Evolutionary conservation across 768 basidiomycete genomes (phyloP), one percentile per base, ranked within the genome.

Genomic region (Mycena vulgaris): DNA sequence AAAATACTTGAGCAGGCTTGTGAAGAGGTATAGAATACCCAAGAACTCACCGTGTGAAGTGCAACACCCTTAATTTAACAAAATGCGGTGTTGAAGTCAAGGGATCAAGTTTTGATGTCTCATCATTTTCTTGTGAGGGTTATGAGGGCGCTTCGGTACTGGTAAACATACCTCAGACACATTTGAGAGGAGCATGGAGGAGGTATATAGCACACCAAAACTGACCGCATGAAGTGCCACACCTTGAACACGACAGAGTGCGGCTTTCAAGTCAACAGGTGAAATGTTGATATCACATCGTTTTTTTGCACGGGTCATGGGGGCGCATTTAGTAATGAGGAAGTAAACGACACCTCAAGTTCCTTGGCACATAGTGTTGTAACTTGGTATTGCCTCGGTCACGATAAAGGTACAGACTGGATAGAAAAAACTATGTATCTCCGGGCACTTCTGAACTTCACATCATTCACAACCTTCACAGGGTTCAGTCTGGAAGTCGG

Each of bases 261-360:
- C 39, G 39, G 57, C 57, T 58, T 58, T 58, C 57, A 45, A 58
- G 57, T 40, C 57, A 58, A 58, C 57, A 58, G 57, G 40, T 58
- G 39, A 58, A 58, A 58, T 58, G 57, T 58, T 28, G 57, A 45
- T 58, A 58, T 58, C 55, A 56, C 57, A 58, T 58, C 57, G 57
- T 40, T 58, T 58, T 58, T 58, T 58, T 58, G 55, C 57, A 58
- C 57, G 55, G 57, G 57, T 58, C 57, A 58, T 58, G 57, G 57
- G 57, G 57, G 57, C 57, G 57, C 57, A 45, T 58, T 58, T 30
- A 58, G 57, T 58, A 58, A 58, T 58, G 37, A 58, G 42, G 25
- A 40, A 58, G 39, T 42, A 45, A 45, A 58, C 37, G 57, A 45
- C 25, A 58, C 39, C 23, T 58, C 57, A 58, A 58, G 57, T 25